Conservation (phyloP, 1,139 yeast genomes). For the Sugiyamaella paludigena region DNA sequence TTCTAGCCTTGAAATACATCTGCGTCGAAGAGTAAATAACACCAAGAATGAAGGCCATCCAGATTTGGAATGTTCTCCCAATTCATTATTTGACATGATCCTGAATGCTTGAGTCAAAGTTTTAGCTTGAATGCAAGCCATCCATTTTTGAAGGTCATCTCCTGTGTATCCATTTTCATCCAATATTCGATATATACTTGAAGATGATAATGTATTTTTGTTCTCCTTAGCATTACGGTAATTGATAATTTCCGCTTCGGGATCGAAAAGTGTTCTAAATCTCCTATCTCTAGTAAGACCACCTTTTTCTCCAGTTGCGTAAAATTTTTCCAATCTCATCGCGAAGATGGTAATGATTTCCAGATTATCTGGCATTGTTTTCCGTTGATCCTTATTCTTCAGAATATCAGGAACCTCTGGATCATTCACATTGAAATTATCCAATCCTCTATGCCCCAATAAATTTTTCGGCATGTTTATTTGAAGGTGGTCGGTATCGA, state of each 20-base stretch:
- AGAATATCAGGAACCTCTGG: neutral
- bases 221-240: constrained; percentile 2
- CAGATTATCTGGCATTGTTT: constrained; percentile 5
- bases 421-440: neutral
- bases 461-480: constrained; percentile 3
- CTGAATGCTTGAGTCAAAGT: constrained; percentile 24
- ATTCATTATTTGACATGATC: too few relatives aligned
- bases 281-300: neutral
- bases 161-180: constrained; percentile 20
- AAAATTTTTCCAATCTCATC: constrained; percentile 7
- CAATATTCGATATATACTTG: constrained; percentile 8
- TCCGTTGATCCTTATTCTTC: neutral
- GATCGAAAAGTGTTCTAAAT: neutral
- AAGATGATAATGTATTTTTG: constrained; percentile 2
- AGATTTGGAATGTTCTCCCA: constrained; percentile 7
- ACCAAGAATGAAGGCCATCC: constrained; percentile 35
- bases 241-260: constrained; percentile 1
- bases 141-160: constrained; percentile 26
- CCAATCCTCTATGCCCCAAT: neutral
- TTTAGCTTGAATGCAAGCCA: constrained; percentile 24
- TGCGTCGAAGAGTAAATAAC: constrained; percentile 31
- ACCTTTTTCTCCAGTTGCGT: neutral
- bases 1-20: constrained; percentile 26
- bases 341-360: constrained; percentile 19
- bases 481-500: constrained; percentile 1